Base-by-base conservation (phyloP, 441 rosid genomes). In the Euphorbia celastroides region DNA sequence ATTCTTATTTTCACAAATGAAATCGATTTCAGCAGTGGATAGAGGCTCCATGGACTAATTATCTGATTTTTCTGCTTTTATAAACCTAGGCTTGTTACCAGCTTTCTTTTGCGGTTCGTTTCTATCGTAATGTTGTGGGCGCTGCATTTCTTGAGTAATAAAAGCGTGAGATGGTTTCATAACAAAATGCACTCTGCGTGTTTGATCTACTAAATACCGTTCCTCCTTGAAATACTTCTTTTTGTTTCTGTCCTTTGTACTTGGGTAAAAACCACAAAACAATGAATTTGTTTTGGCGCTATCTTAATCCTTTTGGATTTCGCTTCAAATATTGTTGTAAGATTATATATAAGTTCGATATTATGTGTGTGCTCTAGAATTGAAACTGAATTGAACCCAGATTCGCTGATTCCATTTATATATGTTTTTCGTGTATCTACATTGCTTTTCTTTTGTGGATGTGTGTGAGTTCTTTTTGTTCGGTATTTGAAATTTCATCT, bases 201-300 rank as follows among this genome's bases (percentile, higher is more conserved):
- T 63, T 63, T 27, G 66, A 63, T 48, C 42, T 63, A 11, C 67
- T 16, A 63, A 19, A 61, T 27, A 20, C 58, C 58, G n/a, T 51
- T 22, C 17, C 56, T 62, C 56, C 20, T 50, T 50, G 34, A 14
- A 8, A 2, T n/a, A n/a, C n/a, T n/a, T n/a, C n/a, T 41, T 41
- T 25, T 5, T 60, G 13, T 38, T 0, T 9, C 5, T 46, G 10
- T 46, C 23, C 2, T 46, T n/a, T 0, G n/a, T 28, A 13, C 23
- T n/a, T 14, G 4, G 11, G 5, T 3, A 5, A 0, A 28, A 48
- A 27, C 5, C 19, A 17, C 42, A 36, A 13, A 36, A 2, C 7
- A 36, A 13, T 36, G 2, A 7, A 22, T 22, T 13, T 62, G 65
- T 56, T 28, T 9, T 12, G 14, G 34, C 16, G 31, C 14, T n/a